Conservation (phyloP, 2,329 filamentous ascomycete genomes). For the Raffaelea ambrosiae region DNA sequence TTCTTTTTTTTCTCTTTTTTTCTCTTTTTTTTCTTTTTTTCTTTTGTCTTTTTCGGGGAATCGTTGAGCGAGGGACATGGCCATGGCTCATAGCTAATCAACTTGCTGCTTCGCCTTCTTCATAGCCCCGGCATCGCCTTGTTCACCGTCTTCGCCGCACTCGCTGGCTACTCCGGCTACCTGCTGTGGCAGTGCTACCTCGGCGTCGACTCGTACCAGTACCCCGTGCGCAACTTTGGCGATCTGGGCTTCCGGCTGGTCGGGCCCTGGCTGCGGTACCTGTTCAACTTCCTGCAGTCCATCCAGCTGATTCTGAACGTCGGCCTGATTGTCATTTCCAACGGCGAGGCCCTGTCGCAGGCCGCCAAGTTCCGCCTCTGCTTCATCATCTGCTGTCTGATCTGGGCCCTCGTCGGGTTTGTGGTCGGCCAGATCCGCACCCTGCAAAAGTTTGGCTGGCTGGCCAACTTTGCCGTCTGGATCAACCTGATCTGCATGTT, state of each 20-base stretch:
- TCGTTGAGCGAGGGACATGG: no score
- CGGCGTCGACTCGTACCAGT: slow-evolving; percentile 36
- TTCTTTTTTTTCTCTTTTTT: not conserved
- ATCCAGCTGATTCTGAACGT: slow-evolving; percentile 42
- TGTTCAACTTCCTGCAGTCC: slow-evolving; percentile 39
- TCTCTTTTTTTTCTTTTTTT: not conserved
- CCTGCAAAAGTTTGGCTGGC: slow-evolving; percentile 42
- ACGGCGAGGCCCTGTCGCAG: slow-evolving; percentile 46
- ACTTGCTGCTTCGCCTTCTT: not conserved
- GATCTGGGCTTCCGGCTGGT: slow-evolving; percentile 40
- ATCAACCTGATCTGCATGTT: slow-evolving; percentile 46
- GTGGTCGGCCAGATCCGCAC: slow-evolving; percentile 47
- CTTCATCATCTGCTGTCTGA: slow-evolving; percentile 41
- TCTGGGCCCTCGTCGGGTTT: slow-evolving; percentile 42
- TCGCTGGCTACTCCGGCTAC: slow-evolving; percentile 34
- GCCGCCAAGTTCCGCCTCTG: slow-evolving; percentile 40
- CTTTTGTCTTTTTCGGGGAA: not conserved
- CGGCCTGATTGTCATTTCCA: slow-evolving; percentile 41
- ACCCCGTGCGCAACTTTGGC: slow-evolving; percentile 36
- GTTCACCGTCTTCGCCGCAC: slow-evolving; percentile 33
- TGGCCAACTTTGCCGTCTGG: slow-evolving; percentile 48
- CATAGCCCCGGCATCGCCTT: slow-evolving; percentile 33
- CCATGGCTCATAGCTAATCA: no score
- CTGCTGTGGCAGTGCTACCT: slow-evolving; percentile 37
- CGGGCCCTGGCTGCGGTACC: slow-evolving; percentile 33